Evolutionary conservation across 768 basidiomycete genomes (phyloP).

Genomic region (Scleroderma citrinum): DNA sequence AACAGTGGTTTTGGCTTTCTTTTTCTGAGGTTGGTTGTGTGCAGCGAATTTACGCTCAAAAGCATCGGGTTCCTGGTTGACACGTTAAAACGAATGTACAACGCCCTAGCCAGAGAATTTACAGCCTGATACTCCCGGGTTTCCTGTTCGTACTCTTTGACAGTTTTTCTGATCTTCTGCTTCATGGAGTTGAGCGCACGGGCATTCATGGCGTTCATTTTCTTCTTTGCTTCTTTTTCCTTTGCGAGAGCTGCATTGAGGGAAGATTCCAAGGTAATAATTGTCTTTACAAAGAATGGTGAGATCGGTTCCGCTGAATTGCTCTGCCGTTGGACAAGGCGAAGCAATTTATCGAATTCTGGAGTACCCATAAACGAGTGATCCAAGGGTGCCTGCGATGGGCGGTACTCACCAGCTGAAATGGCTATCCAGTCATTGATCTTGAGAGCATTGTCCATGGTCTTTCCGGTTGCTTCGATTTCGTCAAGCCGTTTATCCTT

Average conservation of each 20-base stretch:
- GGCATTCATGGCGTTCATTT: constrained; percentile 91
- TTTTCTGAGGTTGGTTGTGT: constrained; percentile 38
- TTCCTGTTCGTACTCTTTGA: constrained; percentile 83
- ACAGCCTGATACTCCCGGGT: constrained; percentile 78
- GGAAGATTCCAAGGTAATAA: constrained; percentile 68
- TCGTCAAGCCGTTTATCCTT: constrained; percentile 90
- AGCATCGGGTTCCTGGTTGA: constrained; percentile 73
- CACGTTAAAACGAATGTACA: neutral
- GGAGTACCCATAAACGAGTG: constrained; percentile 6
- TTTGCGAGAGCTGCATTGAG: constrained; percentile 68
- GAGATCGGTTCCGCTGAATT: constrained; percentile 84
- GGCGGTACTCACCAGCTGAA: constrained; percentile 60
- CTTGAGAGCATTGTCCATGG: constrained; percentile 91
- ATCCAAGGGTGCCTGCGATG: neutral
- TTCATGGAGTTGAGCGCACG: constrained; percentile 97
- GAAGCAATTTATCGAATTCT: constrained; percentile 96
- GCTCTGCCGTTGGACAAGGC: constrained; percentile 84
- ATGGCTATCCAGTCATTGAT: constrained; percentile 97
- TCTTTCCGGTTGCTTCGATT: constrained; percentile 88
- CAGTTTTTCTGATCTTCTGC: constrained; percentile 90
- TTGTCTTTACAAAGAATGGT: constrained; percentile 75
- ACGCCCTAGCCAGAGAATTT: constrained; percentile 15
- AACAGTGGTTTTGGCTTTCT: constrained; percentile 30
- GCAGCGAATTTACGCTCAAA: constrained; percentile 74
- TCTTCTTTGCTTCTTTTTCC: constrained; percentile 91